These are phyloP conservation scores for Lactarius vividus DNA, from an alignment of 768 basidiomycete species.

Conservation along the genomic window DNA sequence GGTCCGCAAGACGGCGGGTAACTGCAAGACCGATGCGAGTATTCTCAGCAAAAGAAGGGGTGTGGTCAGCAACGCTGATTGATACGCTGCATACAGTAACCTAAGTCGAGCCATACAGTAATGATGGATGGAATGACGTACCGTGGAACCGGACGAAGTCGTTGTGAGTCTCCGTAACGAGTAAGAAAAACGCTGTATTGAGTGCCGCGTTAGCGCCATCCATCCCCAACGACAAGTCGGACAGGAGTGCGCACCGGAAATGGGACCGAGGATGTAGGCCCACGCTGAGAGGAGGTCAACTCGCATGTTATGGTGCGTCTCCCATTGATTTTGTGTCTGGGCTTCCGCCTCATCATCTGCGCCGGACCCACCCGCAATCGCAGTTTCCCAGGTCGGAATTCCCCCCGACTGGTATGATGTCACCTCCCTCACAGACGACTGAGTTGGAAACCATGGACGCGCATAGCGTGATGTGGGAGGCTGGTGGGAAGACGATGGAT, in stretches of 20 bases:
- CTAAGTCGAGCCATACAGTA: slow-evolving; percentile 15
- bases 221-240: slow-evolving; percentile 38
- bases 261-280: slow-evolving; percentile 65
- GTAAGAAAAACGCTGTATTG: slow-evolving; percentile 55
- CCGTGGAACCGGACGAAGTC: slow-evolving; percentile 79
- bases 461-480: slow-evolving; percentile 33
- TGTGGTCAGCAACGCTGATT: slow-evolving; percentile 68
- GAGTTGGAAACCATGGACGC: slow-evolving; percentile 54
- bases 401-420: slow-evolving; percentile 72
- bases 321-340: slow-evolving; percentile 56
- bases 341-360: slow-evolving; percentile 40
- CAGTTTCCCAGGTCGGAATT: slow-evolving; percentile 53
- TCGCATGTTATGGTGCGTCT: slow-evolving; percentile 63
- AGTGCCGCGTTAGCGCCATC: slow-evolving; percentile 55
- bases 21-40: slow-evolving; percentile 49
- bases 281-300: slow-evolving; percentile 65
- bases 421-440: slow-evolving; percentile 33
- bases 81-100: slow-evolving; percentile 54
- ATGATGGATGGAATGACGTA: slow-evolving; percentile 34
- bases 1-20: slow-evolving; percentile 51
- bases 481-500: slow-evolving; percentile 23
- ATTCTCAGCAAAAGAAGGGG: slow-evolving; percentile 59
- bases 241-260: slow-evolving; percentile 60
- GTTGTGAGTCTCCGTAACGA: slow-evolving; percentile 74
- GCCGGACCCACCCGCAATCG: slow-evolving; percentile 39